Evolutionary conservation across 176 grass and related monocot species (phyloP).

Genomic region (Eleusine indica): DNA sequence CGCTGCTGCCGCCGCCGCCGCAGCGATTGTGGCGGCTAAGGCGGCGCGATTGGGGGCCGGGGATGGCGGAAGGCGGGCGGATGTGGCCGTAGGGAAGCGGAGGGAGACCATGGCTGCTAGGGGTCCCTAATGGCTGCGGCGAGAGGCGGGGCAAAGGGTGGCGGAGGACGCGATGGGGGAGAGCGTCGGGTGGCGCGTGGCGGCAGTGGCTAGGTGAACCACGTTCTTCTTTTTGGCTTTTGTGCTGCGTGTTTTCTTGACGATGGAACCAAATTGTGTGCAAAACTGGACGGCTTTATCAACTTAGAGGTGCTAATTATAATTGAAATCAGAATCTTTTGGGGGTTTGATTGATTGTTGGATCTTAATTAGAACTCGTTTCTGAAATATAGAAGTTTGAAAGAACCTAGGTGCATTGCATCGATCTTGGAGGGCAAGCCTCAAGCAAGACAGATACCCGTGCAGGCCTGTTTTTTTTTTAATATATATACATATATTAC

Average conservation of each 20-base stretch:
- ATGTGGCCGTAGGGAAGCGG: constrained; percentile 38
- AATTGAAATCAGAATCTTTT: background rate
- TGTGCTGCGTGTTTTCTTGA: background rate
- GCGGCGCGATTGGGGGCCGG: background rate
- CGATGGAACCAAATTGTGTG: background rate
- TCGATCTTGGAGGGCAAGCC: too few relatives aligned
- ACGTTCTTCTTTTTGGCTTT: background rate
- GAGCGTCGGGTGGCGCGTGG: constrained; percentile 23
- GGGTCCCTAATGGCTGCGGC: constrained; percentile 22
- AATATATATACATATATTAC: too few relatives aligned
- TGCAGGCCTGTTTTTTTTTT: too few relatives aligned
- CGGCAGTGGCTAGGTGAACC: background rate
- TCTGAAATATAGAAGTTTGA: too few relatives aligned
- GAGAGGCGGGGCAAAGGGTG: constrained; percentile 11
- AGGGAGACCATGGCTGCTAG: constrained; percentile 49
- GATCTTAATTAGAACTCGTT: too few relatives aligned
- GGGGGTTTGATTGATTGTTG: background rate
- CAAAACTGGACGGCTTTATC: background rate
- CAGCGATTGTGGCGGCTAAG: constrained; percentile 47
- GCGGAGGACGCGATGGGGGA: constrained; percentile 43
- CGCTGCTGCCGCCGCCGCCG: constrained; percentile 7
- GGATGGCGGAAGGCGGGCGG: constrained; percentile 32
- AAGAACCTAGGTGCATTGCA: too few relatives aligned
- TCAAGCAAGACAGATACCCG: too few relatives aligned
- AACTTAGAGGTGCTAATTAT: background rate